Percentiles rank a stretch among this genome's conserved stretches.
Evolutionary conservation across 176 grass and related monocot species (phyloP).

Genomic region (Bonia amplexicaulis): DNA sequence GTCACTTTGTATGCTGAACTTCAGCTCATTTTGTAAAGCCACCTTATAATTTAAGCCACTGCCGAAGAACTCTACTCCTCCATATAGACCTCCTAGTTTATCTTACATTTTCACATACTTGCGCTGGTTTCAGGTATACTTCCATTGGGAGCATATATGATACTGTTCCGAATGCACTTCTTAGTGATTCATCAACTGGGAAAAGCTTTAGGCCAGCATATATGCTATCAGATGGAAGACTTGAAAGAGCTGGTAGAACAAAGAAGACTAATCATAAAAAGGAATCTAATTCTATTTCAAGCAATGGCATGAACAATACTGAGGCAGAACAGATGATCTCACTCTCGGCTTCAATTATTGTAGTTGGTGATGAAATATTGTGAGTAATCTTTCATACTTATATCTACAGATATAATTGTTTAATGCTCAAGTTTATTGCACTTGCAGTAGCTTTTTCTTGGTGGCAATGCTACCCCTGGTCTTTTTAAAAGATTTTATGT

Average conservation of each 20-base stretch:
- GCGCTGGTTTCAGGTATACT: constrained; percentile 68
- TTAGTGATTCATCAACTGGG: constrained; percentile 54
- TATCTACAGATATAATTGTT: neutral
- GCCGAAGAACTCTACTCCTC: neutral
- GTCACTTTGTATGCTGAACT: neutral
- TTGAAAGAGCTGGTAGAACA: constrained; percentile 92
- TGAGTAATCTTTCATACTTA: constrained; percentile 53
- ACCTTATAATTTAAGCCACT: neutral
- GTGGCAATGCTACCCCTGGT: neutral
- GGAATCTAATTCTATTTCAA: constrained; percentile 38
- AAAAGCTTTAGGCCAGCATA: constrained; percentile 97
- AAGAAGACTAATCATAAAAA: constrained; percentile 59
- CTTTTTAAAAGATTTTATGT: neutral
- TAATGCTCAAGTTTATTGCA: constrained; percentile 5
- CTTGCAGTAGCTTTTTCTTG: constrained; percentile 13
- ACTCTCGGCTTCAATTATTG: constrained; percentile 64
- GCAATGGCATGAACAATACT: constrained; percentile 50
- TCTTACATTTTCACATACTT: constrained; percentile 7
- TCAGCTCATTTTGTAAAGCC: constrained; percentile 3
- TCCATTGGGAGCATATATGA: constrained; percentile 99
- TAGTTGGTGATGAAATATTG: constrained; percentile 91
- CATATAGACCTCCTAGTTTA: constrained; percentile 19
- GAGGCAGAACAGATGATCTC: constrained; percentile 36
- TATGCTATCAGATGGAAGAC: constrained; percentile 91
- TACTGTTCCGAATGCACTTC: constrained; percentile 92